Evolutionary conservation across 345 rosid genomes (phyloP), one percentile per base, ranked within the genome.

Genomic region (Boechera divaricarpa): DNA sequence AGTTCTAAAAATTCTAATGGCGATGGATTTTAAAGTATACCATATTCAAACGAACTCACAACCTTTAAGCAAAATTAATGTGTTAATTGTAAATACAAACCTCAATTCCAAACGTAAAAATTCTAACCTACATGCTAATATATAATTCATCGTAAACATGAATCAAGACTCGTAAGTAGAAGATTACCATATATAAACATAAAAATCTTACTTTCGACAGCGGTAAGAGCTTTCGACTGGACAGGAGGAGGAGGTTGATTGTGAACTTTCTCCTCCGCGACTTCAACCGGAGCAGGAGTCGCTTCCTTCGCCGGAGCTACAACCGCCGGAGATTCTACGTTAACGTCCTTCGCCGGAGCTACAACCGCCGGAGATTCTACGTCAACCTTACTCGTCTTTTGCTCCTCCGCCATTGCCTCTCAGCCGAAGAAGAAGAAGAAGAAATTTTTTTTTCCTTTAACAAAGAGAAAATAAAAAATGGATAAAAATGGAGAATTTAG

Each of bases 401-500:
- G 86, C 82, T 84, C 85, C 83, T 84, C 92, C 54, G 92, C 91
- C 96, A 92, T 90, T 62, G 21, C 10, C 66, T 55, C 69, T 35
- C 42, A 58, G 45, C 67, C 55, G 3, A 67, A 35, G 28, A 66
- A 33, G 28, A 67, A 35, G 28, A 66, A 33, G 28, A 42, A 12
- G 11, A 63, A 32, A 4, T 0, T 24, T 52, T 48, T 2, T 5
- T 32, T 18, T 55, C 31, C 0, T 24, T 26, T 36, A 1, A 35
- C 41, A 58, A 33, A 54, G 3, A 7, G 12, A 70, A 36, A 77
- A 63, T 2, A 39, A 26, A 45, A 65, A 15, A n/a, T 47, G 21
- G 39, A 39, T 55, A 26, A 45, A 65, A 15, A n/a, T 47, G 21
- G 39, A 39, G 60, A 35, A 4, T 44, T 38, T 33, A 57, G 72